Evolutionary conservation across 2,329 filamentous ascomycete genomes (phyloP).

Genomic region (Pyrenophora teres): DNA sequence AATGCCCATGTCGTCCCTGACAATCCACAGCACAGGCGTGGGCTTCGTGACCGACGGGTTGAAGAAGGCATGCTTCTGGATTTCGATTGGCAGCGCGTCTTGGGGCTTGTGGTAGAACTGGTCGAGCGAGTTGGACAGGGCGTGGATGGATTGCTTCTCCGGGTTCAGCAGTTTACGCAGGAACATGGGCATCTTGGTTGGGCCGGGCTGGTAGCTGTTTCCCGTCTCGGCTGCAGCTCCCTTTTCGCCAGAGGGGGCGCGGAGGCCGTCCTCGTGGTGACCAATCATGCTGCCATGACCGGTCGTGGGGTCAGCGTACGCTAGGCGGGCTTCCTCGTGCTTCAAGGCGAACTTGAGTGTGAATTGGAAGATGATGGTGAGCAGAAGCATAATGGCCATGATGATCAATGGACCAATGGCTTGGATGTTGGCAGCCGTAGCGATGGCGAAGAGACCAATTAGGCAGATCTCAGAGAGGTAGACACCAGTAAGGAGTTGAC

Average conservation of each 20-base stretch:
- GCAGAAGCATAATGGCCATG: conserved; percentile 49
- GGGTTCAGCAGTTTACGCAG: conserved; percentile 41
- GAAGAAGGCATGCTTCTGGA: conserved; percentile 51
- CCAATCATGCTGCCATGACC: conserved; percentile 20
- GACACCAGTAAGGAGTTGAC: conserved; percentile 54
- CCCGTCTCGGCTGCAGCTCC: conserved; percentile 1
- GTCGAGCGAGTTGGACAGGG: conserved; percentile 38
- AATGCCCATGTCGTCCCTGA: conserved; percentile 51
- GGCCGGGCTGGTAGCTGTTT: conserved; percentile 20
- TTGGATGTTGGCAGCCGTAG: conserved; percentile 39
- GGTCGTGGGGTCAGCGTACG: conserved; percentile 33
- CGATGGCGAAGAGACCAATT: conserved; percentile 54
- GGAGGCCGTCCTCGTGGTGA: conserved; percentile 31
- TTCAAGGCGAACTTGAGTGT: conserved; percentile 40
- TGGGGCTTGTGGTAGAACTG: conserved; percentile 41
- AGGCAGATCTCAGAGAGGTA: conserved; percentile 56
- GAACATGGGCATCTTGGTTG: conserved; percentile 41
- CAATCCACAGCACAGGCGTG: conserved; percentile 54
- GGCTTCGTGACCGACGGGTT: conserved; percentile 52
- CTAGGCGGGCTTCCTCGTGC: conserved; percentile 37
- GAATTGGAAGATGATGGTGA: conserved; percentile 50
- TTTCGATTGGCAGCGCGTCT: conserved; percentile 37
- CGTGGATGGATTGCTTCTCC: conserved; percentile 36
- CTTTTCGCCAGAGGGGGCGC: conserved; percentile 16
- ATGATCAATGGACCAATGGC: conserved; percentile 50